Conservation (phyloP, 208 protist species). For the Leishmania mexicana region DNA sequence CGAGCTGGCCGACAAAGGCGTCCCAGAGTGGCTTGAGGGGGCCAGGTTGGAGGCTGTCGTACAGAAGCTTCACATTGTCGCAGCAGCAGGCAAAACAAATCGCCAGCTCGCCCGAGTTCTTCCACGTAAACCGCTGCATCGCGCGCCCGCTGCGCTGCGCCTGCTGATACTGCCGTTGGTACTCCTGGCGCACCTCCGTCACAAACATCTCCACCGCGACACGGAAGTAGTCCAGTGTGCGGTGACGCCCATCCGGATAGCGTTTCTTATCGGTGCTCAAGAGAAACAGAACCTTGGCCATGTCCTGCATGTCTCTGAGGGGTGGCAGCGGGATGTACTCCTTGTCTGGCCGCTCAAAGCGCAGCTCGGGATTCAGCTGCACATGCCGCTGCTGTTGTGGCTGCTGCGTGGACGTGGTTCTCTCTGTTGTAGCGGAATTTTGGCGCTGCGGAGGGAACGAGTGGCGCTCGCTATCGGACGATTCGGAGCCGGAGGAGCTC, state of each 20-base stretch:
- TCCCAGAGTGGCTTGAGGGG: slow-evolving; percentile 71
- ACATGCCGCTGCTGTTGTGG: slow-evolving; percentile 24
- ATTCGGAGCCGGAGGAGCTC: slow-evolving; percentile 8
- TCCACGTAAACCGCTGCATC: slow-evolving; percentile 74
- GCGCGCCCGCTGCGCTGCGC: slow-evolving; percentile 37
- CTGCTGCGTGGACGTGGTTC: neutral
- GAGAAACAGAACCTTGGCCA: slow-evolving; percentile 33
- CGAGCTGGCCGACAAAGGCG: slow-evolving; percentile 61
- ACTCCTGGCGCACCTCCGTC: slow-evolving; percentile 60
- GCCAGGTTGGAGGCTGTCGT: slow-evolving; percentile 55
- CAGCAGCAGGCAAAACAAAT: slow-evolving; percentile 86
- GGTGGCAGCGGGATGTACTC: slow-evolving; percentile 69
- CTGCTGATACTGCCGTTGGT: slow-evolving; percentile 50
- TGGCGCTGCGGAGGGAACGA: slow-evolving; percentile 1
- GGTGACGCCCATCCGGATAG: slow-evolving; percentile 73
- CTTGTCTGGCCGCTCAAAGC: slow-evolving; percentile 69
- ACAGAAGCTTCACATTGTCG: slow-evolving; percentile 84
- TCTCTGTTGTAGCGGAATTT: slow-evolving; percentile 4
- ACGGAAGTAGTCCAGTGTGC: slow-evolving; percentile 79
- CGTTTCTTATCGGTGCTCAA: slow-evolving; percentile 49
- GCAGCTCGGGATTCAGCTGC: slow-evolving; percentile 65
- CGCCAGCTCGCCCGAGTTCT: slow-evolving; percentile 84
- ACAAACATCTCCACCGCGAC: slow-evolving; percentile 85
- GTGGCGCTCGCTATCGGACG: slow-evolving; percentile 12
- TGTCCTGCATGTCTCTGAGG: slow-evolving; percentile 28